phyloP scores from a whole-genome alignment of 768 basidiomycete genomes.

The Leucogyrophana mollusca region DNA sequence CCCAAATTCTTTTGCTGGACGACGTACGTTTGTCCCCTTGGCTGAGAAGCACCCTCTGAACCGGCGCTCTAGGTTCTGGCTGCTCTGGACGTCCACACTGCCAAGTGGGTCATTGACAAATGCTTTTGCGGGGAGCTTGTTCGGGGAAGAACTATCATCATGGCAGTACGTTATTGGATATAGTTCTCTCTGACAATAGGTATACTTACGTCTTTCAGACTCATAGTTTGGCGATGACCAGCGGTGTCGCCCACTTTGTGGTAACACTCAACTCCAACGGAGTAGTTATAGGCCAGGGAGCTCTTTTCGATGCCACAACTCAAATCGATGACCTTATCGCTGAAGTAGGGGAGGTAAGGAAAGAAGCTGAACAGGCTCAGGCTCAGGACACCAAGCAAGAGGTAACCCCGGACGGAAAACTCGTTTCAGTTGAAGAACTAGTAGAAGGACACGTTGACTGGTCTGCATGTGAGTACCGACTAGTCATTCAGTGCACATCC shows the following conservation, averaged over 20 bases:
- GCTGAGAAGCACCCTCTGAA: background rate
- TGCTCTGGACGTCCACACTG: slow-evolving; percentile 57
- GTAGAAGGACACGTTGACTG: slow-evolving; percentile 58
- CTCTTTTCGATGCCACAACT: slow-evolving; percentile 43
- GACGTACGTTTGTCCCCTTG: slow-evolving; percentile 43
- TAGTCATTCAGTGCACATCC: slow-evolving; percentile 6
- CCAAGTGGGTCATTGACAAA: slow-evolving; percentile 46
- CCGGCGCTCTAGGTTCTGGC: slow-evolving; percentile 36
- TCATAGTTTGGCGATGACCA: slow-evolving; percentile 29
- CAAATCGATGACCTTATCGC: slow-evolving; percentile 31
- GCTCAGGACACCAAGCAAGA: slow-evolving; percentile 16
- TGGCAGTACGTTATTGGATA: slow-evolving; percentile 5
- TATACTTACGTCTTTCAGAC: slow-evolving; percentile 20
- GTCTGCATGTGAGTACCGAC: slow-evolving; percentile 32
- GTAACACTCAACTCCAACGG: slow-evolving; percentile 56
- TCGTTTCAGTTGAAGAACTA: slow-evolving; percentile 65
- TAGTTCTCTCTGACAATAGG: no score
- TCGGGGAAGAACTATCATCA: slow-evolving; percentile 7
- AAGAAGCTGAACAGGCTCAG: slow-evolving; percentile 14
- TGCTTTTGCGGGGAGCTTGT: slow-evolving; percentile 29
- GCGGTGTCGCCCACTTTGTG: slow-evolving; percentile 32
- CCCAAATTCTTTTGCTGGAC: slow-evolving; percentile 66
- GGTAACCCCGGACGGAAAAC: slow-evolving; percentile 42
- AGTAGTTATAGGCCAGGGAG: slow-evolving; percentile 43
- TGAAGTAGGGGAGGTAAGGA: slow-evolving; percentile 7